Evolutionary conservation across 1,284 basidiomycete species (phyloP).

Genomic region (Tranzscheliella williamsii): DNA sequence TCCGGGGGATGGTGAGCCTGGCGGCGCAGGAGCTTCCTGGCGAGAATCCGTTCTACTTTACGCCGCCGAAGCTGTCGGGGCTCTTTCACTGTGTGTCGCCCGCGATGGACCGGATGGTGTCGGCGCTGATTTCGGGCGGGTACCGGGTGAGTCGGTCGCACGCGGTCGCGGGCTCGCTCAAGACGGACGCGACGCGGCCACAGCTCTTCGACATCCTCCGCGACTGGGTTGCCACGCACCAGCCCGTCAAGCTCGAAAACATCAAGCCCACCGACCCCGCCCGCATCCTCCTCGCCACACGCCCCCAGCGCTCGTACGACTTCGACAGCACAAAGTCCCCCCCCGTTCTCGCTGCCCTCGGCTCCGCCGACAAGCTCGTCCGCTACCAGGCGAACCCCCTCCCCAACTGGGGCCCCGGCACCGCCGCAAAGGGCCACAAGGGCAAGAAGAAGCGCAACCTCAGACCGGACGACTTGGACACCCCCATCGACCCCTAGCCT

Average conservation of each 20-base stretch:
- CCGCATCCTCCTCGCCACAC: constrained; percentile 69
- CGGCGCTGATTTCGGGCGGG: constrained; percentile 83
- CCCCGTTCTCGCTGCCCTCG: constrained; percentile 21
- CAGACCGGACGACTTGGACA: constrained; percentile 26
- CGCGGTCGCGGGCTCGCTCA: constrained; percentile 82
- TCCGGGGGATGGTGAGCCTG: constrained; percentile 92
- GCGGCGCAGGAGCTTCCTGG: constrained; percentile 77
- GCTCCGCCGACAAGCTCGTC: constrained; percentile 47
- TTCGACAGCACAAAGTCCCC: constrained; percentile 29
- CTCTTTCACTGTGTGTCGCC: constrained; percentile 72
- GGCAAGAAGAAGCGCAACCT: constrained; percentile 38
- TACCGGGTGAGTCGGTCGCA: constrained; percentile 86
- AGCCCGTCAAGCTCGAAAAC: constrained; percentile 76
- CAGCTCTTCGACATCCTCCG: constrained; percentile 83
- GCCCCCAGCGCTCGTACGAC: constrained; percentile 25
- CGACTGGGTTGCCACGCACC: constrained; percentile 71
- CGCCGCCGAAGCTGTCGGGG: constrained; percentile 77
- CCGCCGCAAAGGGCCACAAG: constrained; percentile 54
- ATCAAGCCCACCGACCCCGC: constrained; percentile 69
- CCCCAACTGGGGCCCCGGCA: constrained; percentile 83
- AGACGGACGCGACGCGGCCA: constrained; percentile 77
- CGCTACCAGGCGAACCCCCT: constrained; percentile 90
- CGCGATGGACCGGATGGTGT: constrained; percentile 64
- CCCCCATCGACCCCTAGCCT: too few species aligned
- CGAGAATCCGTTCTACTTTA: constrained; percentile 82